These are phyloP conservation scores for Alternaria sp. DNA, from an alignment of 2,329 filamentous ascomycete species.

Conservation along the genomic window DNA sequence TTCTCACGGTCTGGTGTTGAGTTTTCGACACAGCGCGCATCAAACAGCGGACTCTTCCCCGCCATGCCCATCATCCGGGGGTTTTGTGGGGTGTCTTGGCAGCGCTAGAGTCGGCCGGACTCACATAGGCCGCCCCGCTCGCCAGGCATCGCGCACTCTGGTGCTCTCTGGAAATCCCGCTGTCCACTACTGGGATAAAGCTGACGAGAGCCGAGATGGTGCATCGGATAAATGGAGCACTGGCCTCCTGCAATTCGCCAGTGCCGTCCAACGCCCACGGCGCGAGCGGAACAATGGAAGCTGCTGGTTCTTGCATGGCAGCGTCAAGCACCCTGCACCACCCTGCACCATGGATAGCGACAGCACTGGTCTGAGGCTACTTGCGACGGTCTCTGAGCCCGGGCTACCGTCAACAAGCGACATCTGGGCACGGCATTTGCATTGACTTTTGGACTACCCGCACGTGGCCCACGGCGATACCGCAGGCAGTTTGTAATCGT, in stretches of 20 bases:
- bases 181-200: conserved; percentile 13
- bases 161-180: conserved; percentile 10
- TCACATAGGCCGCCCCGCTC: conserved; percentile 8
- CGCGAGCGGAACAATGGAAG: conserved; percentile 26
- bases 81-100: conserved; percentile 19
- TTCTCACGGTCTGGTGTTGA: neutral
- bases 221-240: conserved; percentile 43
- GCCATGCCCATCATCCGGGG: conserved; percentile 6
- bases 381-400: conserved; percentile 7
- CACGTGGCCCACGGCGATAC: conserved; percentile 4
- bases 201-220: conserved; percentile 26
- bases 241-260: conserved; percentile 31
- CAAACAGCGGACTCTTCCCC: neutral
- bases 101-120: conserved; percentile 1
- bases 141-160: neutral
- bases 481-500: neutral
- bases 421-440: neutral
- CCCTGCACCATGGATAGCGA: neutral
- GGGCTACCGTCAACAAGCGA: conserved; percentile 6
- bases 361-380: conserved; percentile 4
- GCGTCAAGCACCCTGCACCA: neutral
- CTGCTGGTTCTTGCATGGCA: neutral
- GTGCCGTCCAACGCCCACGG: conserved; percentile 9
- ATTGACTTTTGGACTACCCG: neutral
- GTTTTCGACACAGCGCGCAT: neutral